A percentile compares a stretch with the other conserved stretches of the same genome.
Evolutionary conservation across 176 grass and related monocot genomes (phyloP).

Genomic region (Oryza glumipatula): DNA sequence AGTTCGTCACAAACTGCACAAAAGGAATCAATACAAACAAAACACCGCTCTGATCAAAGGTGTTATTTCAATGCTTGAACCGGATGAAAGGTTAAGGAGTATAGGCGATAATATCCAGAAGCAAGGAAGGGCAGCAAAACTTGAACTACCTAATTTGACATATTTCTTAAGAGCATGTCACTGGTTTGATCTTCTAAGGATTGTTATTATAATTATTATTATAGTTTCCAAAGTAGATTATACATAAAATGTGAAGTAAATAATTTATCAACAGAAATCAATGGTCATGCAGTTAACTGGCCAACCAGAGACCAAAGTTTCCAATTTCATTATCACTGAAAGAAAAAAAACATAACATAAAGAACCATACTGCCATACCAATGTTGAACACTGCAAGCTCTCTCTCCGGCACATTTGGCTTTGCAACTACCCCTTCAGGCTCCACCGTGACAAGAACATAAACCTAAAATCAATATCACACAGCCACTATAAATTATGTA

Average conservation of each 20-base stretch:
- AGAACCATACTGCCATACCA: conserved; percentile 43
- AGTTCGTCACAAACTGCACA: conserved; percentile 81
- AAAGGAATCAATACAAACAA: conserved; percentile 8
- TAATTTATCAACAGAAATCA: background rate
- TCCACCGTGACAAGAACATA: conserved; percentile 75
- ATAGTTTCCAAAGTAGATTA: background rate
- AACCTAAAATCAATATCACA: conserved; percentile 51
- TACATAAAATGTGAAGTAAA: background rate
- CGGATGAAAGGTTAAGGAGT: background rate
- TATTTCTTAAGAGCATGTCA: background rate
- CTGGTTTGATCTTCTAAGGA: background rate
- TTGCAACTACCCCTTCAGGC: conserved; percentile 69
- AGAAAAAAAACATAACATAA: background rate
- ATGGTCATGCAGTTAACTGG: background rate
- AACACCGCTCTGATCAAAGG: background rate
- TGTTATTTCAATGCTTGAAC: background rate
- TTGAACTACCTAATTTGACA: background rate
- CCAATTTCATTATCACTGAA: background rate
- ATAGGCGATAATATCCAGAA: background rate
- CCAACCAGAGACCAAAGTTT: background rate
- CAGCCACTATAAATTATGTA: background rate
- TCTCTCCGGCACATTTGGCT: conserved; percentile 57
- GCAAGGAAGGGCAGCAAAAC: background rate
- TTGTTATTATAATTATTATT: background rate
- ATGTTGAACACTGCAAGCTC: conserved; percentile 85